phyloP scores from a whole-genome alignment of 2,329 filamentous ascomycete genomes.

The Byssochlamys sp. region DNA sequence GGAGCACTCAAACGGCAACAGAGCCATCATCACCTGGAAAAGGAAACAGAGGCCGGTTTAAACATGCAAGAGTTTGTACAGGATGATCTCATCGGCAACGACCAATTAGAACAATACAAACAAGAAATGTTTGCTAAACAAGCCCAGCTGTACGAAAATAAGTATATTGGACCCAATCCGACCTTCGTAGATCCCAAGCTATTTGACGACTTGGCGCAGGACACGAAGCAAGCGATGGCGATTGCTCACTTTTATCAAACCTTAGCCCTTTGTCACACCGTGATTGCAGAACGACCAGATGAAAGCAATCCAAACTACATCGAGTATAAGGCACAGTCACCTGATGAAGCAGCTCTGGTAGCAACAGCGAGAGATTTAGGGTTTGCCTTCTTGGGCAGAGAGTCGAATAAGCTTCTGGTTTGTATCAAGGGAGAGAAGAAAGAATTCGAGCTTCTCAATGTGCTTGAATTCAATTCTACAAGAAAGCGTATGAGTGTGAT shows the following conservation, averaged over 20 bases:
- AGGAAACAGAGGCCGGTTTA: slow-evolving; percentile 66
- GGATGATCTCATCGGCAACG: slow-evolving; percentile 58
- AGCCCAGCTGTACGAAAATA: too few species aligned
- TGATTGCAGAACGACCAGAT: slow-evolving; percentile 79
- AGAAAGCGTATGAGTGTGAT: slow-evolving; percentile 98
- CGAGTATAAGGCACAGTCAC: slow-evolving; percentile 92
- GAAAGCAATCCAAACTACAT: slow-evolving; percentile 88
- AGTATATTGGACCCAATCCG: too few species aligned
- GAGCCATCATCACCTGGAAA: slow-evolving; percentile 77
- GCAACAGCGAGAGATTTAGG: slow-evolving; percentile 92
- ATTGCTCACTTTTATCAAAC: slow-evolving; percentile 89
- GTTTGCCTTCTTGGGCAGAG: slow-evolving; percentile 77
- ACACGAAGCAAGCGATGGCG: slow-evolving; percentile 63
- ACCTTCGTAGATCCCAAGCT: slow-evolving; percentile 91
- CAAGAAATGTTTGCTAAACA: slow-evolving; percentile 84
- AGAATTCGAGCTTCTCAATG: slow-evolving; percentile 81
- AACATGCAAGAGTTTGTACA: slow-evolving; percentile 68
- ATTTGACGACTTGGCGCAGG: slow-evolving; percentile 69
- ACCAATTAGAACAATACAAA: slow-evolving; percentile 67
- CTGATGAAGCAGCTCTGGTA: slow-evolving; percentile 89
- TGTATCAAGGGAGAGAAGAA: slow-evolving; percentile 80
- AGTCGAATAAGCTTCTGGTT: slow-evolving; percentile 69
- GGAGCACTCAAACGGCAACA: slow-evolving; percentile 90
- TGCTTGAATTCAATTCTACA: slow-evolving; percentile 92
- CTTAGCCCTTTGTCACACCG: slow-evolving; percentile 89